Conservation (phyloP, 164 flowering plant species). For the Hamamelis virginiana region DNA sequence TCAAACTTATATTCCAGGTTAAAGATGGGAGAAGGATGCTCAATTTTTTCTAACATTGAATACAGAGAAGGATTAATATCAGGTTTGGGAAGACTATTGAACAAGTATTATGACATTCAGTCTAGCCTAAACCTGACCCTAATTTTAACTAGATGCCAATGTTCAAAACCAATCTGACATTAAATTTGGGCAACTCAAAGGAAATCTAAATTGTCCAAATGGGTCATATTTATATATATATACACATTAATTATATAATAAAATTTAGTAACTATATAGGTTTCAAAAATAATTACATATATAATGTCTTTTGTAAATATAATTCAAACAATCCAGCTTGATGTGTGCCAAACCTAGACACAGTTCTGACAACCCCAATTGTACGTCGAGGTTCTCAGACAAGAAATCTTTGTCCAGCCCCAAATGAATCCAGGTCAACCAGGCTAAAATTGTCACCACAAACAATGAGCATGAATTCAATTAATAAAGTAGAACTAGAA, state of each 20-base stretch:
- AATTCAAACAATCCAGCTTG: background rate
- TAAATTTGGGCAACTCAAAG: background rate
- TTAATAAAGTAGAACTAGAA: no score
- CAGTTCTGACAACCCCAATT: background rate
- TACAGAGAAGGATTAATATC: background rate
- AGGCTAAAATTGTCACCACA: slow-evolving; percentile 1
- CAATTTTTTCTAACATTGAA: background rate
- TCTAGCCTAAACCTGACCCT: background rate
- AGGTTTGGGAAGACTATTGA: no score
- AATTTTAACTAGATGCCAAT: background rate
- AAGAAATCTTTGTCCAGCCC: background rate
- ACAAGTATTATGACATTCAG: background rate
- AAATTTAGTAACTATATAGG: background rate
- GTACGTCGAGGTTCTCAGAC: background rate
- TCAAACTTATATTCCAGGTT: background rate
- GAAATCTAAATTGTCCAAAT: background rate
- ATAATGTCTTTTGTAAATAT: no score
- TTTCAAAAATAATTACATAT: background rate
- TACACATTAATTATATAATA: background rate
- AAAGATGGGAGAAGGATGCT: background rate
- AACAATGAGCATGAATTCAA: background rate
- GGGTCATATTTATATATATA: background rate
- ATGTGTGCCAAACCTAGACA: background rate
- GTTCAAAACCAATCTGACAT: background rate
- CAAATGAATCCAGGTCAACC: background rate